Percentiles rank a stretch among this genome's conserved stretches.
phyloP scores from a whole-genome alignment of 148 eudicot species.

The Amaranthus hypochondriacus region DNA sequence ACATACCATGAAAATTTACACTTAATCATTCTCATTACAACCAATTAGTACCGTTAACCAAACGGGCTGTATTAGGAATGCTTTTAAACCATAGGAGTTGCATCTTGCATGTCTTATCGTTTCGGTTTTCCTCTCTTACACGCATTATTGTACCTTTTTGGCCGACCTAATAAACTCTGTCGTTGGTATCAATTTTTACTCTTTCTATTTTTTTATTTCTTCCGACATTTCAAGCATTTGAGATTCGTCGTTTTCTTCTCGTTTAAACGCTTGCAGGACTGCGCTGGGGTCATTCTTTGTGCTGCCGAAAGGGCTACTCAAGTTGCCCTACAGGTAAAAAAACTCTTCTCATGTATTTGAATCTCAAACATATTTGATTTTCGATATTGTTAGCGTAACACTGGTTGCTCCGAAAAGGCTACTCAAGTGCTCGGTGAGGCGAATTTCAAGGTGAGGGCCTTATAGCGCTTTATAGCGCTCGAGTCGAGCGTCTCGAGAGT shows the following conservation, averaged over 20 bases:
- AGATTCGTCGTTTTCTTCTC: not conserved
- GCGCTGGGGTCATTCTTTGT: conserved; percentile 88
- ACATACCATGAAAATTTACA: no score
- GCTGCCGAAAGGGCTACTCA: conserved; percentile 99
- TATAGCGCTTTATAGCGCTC: no score
- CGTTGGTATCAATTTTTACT: not conserved
- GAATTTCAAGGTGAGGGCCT: no score
- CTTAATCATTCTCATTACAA: no score
- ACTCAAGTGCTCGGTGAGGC: no score
- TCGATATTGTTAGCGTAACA: no score
- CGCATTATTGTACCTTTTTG: not conserved
- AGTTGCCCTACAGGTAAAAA: conserved; percentile 90
- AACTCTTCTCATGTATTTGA: not conserved
- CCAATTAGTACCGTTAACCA: no score
- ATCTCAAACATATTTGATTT: not conserved
- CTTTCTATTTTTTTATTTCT: not conserved
- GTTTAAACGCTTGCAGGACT: conserved; percentile 49
- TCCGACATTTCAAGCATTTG: not conserved
- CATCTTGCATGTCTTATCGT: no score
- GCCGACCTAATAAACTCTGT: not conserved
- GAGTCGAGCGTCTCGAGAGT: no score
- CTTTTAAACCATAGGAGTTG: no score
- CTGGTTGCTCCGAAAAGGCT: no score
- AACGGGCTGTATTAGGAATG: no score
- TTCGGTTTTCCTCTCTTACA: not conserved